Base-by-base conservation (phyloP, 345 rosid genomes). In the Eucalyptus polybractea region DNA sequence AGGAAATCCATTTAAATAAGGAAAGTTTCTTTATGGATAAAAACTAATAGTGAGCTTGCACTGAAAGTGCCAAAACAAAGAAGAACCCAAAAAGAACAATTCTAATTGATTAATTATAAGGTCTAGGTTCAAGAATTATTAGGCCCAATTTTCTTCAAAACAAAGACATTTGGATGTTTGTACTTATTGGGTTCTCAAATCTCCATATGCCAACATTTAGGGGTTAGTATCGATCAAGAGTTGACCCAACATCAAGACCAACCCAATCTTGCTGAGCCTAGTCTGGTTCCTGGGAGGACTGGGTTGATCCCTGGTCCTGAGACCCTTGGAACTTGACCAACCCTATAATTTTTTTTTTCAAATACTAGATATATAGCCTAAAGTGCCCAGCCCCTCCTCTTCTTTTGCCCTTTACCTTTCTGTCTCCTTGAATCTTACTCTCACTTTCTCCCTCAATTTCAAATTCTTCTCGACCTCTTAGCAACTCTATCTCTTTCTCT, bases 231-330 rank as follows among this genome's bases (percentile, higher is more conserved):
- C 1, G 6, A 56, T 56, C 27, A 22, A 56, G 6, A 24, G 62
- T 24, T 4, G 6, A 56, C 62, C 27, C 27, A 4, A 56, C 62
- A 53, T 22, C 29, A 8, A 56, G 62, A 24, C 6, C 27, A 24
- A 10, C 62, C 62, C 6, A 56, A 56, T 22, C 27, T 9, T 56
- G 12, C 0, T 22, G 0, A 56, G 25, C 3, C 2, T 56, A 0
- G 27, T 56, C 1, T 0, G 0, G 3, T 56, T 56, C 13, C 6
- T 3, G 0, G 1, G 27, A 9, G 29, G 29, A 22, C 3, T 56
- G 0, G 29, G 6, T 4, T 2, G 12, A 10, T 21, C 29, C 62
- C 27, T 56, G 10, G 6, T 56, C 62, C 13, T 24, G 1, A 56
- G 29, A 22, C 62, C 62, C 62, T 56, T 22, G 62, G 6, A 56